A percentile compares a stretch with the other conserved stretches of the same genome.
phyloP scores from a whole-genome alignment of 2,329 filamentous ascomycete genomes.

The Xylaria sp. region DNA sequence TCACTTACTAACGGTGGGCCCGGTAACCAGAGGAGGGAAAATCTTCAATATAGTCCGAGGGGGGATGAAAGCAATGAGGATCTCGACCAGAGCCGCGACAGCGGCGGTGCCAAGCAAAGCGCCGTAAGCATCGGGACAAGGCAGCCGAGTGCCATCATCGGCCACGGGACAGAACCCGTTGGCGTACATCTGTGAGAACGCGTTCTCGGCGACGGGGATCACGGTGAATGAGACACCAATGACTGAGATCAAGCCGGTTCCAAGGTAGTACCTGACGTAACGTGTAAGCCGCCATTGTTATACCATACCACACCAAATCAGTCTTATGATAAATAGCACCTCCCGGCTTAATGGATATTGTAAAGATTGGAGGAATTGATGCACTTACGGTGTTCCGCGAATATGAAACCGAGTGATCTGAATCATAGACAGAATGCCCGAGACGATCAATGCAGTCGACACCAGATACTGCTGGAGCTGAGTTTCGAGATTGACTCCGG shows the following conservation, averaged over 20 bases:
- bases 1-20: constrained; percentile 67
- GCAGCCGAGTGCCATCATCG: constrained; percentile 71
- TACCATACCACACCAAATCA: not conserved
- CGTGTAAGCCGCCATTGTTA: constrained; percentile 14
- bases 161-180: constrained; percentile 74
- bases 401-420: constrained; percentile 84
- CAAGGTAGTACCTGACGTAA: constrained; percentile 73
- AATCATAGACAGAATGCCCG: constrained; percentile 77
- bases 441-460: constrained; percentile 81
- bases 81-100: constrained; percentile 74
- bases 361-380: not conserved
- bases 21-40: constrained; percentile 83
- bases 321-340: not conserved
- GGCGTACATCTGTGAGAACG: constrained; percentile 80
- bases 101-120: constrained; percentile 77
- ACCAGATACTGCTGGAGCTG: constrained; percentile 80
- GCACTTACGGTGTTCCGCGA: constrained; percentile 67
- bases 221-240: constrained; percentile 83
- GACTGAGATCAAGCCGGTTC: constrained; percentile 83
- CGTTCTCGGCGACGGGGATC: constrained; percentile 78
- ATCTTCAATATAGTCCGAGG: constrained; percentile 75
- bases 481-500: constrained; percentile 70
- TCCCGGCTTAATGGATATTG: not conserved
- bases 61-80: constrained; percentile 79
- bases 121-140: constrained; percentile 82